Evolutionary conservation across 495 filamentous ascomycete species (phyloP).

Genomic region (Glonium stellatum): DNA sequence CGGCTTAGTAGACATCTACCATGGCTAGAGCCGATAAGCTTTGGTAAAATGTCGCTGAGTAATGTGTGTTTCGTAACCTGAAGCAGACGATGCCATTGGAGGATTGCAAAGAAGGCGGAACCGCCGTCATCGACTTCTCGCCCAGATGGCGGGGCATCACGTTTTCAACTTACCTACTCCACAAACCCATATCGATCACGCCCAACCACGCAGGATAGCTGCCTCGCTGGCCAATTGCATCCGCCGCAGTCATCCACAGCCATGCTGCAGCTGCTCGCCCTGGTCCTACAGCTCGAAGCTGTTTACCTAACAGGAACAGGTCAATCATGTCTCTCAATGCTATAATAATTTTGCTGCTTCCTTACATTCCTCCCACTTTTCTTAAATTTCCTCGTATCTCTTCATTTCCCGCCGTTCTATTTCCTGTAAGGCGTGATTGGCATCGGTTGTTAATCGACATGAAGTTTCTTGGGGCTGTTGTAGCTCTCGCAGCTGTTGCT

Average conservation of each 20-base stretch:
- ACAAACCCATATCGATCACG: neutral
- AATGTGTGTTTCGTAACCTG: neutral
- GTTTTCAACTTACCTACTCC: neutral
- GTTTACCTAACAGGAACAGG: conserved; percentile 27
- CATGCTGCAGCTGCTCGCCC: neutral
- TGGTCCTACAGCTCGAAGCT: conserved; percentile 19
- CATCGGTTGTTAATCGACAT: conserved; percentile 10
- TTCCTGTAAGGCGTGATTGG: conserved; percentile 4
- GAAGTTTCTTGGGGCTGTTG: conserved; percentile 25
- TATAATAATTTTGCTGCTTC: conserved; percentile 14
- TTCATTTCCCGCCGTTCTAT: conserved; percentile 12
- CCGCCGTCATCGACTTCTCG: neutral
- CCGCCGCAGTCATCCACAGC: neutral
- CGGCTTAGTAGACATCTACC: neutral
- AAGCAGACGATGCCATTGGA: neutral
- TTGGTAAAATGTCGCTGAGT: neutral
- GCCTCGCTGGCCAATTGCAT: neutral
- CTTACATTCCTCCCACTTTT: neutral
- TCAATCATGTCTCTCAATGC: conserved; percentile 8
- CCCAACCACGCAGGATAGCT: neutral
- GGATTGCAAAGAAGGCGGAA: neutral
- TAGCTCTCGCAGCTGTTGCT: conserved; percentile 36
- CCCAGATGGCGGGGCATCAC: neutral
- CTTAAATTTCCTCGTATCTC: neutral
- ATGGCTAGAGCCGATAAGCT: neutral